Conservation (phyloP, 208 protist genomes). For the Spongospora subterranea region DNA sequence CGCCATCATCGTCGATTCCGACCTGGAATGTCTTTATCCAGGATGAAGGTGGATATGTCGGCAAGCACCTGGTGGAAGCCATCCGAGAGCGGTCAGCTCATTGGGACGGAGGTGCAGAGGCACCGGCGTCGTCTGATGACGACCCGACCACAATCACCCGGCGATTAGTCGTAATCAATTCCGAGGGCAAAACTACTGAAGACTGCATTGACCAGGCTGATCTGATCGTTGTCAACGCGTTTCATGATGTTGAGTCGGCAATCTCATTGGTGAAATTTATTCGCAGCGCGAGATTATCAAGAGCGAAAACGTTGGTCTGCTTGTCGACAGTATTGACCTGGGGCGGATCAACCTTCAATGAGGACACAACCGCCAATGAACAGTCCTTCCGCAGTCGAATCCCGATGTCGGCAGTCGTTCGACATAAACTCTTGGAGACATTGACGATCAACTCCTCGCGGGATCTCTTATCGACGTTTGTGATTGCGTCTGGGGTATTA, state of each 20-base stretch:
- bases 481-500: not conserved
- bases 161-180: not conserved
- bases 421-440: constrained; percentile 46
- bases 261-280: not conserved
- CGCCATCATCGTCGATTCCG: not conserved
- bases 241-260: not conserved
- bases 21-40: not conserved
- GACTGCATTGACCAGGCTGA: not conserved
- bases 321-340: constrained; percentile 25
- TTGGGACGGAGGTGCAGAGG: constrained; percentile 11
- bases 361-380: not conserved
- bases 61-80: not conserved
- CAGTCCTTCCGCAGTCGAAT: not conserved
- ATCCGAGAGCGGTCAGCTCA: not conserved
- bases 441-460: constrained; percentile 16
- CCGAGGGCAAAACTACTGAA: not conserved
- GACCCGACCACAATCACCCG: constrained; percentile 13
- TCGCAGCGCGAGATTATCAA: not conserved
- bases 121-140: not conserved
- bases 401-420: not conserved
- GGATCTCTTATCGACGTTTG: not conserved
- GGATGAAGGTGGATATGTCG: not conserved
- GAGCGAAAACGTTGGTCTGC: not conserved
- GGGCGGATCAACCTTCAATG: not conserved
- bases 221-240: constrained; percentile 23